phyloP scores from a whole-genome alignment of 2,329 filamentous ascomycete genomes.

The Domatiomyces catenatus region DNA sequence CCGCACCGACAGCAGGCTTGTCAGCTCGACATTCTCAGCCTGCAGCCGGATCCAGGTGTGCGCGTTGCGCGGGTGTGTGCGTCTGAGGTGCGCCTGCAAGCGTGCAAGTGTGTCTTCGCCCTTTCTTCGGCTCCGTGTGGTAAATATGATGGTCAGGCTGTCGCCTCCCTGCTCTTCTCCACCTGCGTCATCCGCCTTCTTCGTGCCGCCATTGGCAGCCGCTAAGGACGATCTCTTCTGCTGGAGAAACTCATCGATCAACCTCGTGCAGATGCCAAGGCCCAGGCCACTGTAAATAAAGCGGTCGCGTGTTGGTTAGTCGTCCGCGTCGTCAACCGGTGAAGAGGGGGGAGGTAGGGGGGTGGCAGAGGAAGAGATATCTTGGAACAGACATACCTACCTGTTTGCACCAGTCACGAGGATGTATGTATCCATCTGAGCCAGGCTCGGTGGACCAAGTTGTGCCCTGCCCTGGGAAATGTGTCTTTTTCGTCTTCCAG shows the following conservation, averaged over 20 bases:
- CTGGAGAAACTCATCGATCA: constrained; percentile 79
- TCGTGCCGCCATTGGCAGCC: background rate
- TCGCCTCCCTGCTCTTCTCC: constrained; percentile 31
- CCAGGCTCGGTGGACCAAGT: background rate
- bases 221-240: constrained; percentile 30
- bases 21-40: constrained; percentile 44
- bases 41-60: constrained; percentile 30
- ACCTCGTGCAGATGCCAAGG: constrained; percentile 63
- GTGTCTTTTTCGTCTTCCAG: too few species aligned
- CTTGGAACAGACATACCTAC: constrained; percentile 30
- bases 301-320: background rate
- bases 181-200: background rate
- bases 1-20: constrained; percentile 40
- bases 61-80: constrained; percentile 33
- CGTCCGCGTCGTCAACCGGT: constrained; percentile 22
- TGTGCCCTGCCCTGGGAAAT: too few species aligned
- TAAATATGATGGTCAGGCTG: constrained; percentile 65
- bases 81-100: constrained; percentile 43
- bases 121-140: constrained; percentile 63
- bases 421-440: constrained; percentile 20
- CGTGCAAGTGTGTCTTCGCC: constrained; percentile 53
- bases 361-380: background rate
- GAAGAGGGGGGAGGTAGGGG: background rate
- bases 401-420: constrained; percentile 78
- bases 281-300: constrained; percentile 56